Base-by-base conservation (phyloP, 2,329 filamentous ascomycete species). In the Neofusicoccum kwambonambiense region DNA sequence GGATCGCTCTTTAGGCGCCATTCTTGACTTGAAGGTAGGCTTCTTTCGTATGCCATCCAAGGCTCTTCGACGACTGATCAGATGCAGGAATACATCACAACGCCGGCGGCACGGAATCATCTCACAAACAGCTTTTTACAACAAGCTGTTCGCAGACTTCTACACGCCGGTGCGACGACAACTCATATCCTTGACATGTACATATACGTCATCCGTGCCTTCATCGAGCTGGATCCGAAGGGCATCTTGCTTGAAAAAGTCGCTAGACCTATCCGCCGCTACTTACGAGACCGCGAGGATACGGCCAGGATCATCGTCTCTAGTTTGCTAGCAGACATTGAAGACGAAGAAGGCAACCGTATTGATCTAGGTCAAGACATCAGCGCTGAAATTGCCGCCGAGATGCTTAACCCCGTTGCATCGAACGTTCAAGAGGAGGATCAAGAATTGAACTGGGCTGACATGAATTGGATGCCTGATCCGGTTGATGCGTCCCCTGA, bases 401-500 rank as follows among this genome's bases (percentile, higher is more conserved):
- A 92, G 56, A 84, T 93, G 56, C 84, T 86, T 42, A 86, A 89
- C 67, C 83, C 86, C 0, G 79, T 85, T 9, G 82, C 83, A 19
- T 78, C 81, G 8, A 85, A 88, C 31, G 88, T 67, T 69, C 69
- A 81, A 71, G 74, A 84, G 68, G 69, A 78, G 17, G 77, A 82
- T 42, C 80, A 84, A n/a, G 91, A 92, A 61, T 83, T 95, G 15
- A 91, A 96, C 75, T 98, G 91, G 90, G 86, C 92, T 72, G 93
- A 99, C 75, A 91, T 97, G 89, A 86, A 88, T 8, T 99, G 95
- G 95, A 83, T 92, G 41, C 95, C 95, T 1, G 91, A 97, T 71
- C 95, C 95, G 0, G 89, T 96, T 44, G 95, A 99, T 74, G 95
- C 95, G 1, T 93, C 92, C 9, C 90, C 92, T 3, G 80, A 97